Evolutionary conservation across 2,329 filamentous ascomycete species (phyloP).

Genomic region (Parascedosporium putredinis): DNA sequence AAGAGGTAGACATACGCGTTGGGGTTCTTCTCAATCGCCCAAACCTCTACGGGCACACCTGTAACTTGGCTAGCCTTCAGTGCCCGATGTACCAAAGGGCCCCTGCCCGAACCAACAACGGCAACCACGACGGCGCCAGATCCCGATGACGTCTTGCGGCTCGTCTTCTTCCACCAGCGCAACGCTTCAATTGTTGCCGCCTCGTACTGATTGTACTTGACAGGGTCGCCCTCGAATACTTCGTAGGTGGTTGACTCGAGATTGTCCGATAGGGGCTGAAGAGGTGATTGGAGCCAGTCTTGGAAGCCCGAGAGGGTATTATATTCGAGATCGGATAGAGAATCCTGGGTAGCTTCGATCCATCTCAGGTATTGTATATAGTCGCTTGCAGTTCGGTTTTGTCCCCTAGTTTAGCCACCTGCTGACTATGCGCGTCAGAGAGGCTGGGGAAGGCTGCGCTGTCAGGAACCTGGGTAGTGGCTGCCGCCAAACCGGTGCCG

Average conservation of each 20-base stretch:
- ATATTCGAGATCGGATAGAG: conserved; percentile 40
- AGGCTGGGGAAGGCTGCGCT: conserved; percentile 57
- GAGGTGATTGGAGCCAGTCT: conserved; percentile 88
- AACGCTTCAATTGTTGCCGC: conserved; percentile 72
- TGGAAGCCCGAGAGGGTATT: conserved; percentile 54
- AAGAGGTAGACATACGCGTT: conserved; percentile 93
- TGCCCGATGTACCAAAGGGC: conserved; percentile 80
- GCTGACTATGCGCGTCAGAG: conserved; percentile 46
- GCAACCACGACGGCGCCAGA: conserved; percentile 71
- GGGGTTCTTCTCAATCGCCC: conserved; percentile 95
- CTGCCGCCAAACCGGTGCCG: conserved; percentile 18
- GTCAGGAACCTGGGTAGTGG: conserved; percentile 19
- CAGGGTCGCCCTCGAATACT: conserved; percentile 94
- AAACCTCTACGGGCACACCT: conserved; percentile 71
- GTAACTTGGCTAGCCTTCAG: conserved; percentile 68
- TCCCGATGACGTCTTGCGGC: conserved; percentile 63
- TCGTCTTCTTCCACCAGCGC: conserved; percentile 62
- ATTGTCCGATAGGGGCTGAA: conserved; percentile 93
- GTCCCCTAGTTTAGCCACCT: conserved; percentile 18
- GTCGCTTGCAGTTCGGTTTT: conserved; percentile 18
- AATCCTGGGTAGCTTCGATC: conserved; percentile 71
- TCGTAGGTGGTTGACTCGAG: conserved; percentile 96
- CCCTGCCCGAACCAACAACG: conserved; percentile 86
- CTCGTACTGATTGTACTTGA: conserved; percentile 97
- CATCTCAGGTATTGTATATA: conserved; percentile 75